Conservation (phyloP, 495 filamentous ascomycete species). For the Neurospora sp. region DNA sequence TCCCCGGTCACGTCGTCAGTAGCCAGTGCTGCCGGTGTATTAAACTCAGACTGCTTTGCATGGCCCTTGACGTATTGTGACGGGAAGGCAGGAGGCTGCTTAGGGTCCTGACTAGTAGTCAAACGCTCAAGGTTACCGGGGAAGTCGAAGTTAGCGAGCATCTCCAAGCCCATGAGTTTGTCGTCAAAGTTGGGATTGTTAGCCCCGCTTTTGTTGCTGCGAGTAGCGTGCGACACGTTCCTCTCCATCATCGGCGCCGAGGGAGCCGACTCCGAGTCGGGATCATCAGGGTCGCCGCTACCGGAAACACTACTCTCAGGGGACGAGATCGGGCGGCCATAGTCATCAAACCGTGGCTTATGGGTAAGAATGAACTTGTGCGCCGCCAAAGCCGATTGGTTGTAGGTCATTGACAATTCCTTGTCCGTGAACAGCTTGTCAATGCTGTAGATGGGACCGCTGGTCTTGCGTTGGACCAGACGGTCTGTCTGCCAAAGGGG, state of each 20-base stretch:
- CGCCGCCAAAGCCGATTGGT: constrained; percentile 58
- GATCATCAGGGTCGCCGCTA: constrained; percentile 34
- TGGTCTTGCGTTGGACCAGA: constrained; percentile 35
- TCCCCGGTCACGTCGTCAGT: constrained; percentile 52
- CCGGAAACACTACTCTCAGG: constrained; percentile 44
- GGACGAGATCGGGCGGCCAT: constrained; percentile 34
- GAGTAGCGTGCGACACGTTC: constrained; percentile 62
- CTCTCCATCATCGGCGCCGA: constrained; percentile 60
- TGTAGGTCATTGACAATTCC: constrained; percentile 69
- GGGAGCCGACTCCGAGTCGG: constrained; percentile 36
- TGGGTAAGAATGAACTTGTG: constrained; percentile 44
- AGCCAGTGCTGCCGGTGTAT: constrained; percentile 41
- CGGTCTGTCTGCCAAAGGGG: constrained; percentile 44
- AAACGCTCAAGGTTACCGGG: constrained; percentile 44
- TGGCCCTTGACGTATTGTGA: constrained; percentile 42
- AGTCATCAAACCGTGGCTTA: constrained; percentile 35
- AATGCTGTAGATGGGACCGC: constrained; percentile 58
- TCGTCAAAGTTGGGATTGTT: constrained; percentile 45
- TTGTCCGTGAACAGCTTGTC: constrained; percentile 91
- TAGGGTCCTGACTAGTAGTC: constrained; percentile 34
- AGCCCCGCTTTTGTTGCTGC: constrained; percentile 54
- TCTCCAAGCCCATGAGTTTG: constrained; percentile 46
- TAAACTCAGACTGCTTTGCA: constrained; percentile 29
- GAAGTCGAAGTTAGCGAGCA: constrained; percentile 53
- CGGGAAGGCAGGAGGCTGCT: constrained; percentile 51